Conservation (phyloP, 306 rosid species). For the Cyamopsis tetragonoloba region DNA sequence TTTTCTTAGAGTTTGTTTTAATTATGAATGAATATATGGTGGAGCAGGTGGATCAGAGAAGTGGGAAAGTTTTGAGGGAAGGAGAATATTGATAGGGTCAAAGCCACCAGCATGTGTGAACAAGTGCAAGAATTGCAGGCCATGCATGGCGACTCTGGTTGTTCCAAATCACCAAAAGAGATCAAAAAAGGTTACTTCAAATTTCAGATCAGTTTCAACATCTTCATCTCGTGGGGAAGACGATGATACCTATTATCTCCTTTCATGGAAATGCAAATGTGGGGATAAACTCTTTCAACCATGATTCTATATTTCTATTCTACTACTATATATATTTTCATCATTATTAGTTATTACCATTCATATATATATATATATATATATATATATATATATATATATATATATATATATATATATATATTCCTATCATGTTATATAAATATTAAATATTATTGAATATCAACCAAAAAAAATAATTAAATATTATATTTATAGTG, state of each 20-base stretch:
- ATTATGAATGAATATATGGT: background rate
- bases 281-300: constrained; percentile 73
- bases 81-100: constrained; percentile 65
- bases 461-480: too few species aligned
- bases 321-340: background rate
- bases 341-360: background rate
- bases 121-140: constrained; percentile 80
- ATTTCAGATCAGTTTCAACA: too few species aligned
- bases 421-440: too few species aligned
- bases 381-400: too few species aligned
- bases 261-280: constrained; percentile 89
- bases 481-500: too few species aligned
- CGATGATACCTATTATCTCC: constrained; percentile 66
- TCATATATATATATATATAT: too few species aligned
- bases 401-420: too few species aligned
- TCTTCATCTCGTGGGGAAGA: constrained; percentile 43
- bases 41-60: constrained; percentile 33
- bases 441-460: too few species aligned
- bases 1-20: too few species aligned
- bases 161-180: constrained; percentile 50
- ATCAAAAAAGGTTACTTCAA: constrained; percentile 22
- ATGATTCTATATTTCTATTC: constrained; percentile 27
- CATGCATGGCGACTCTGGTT: constrained; percentile 73
- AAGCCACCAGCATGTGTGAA: constrained; percentile 76
- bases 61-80: constrained; percentile 10